A percentile compares a stretch with the other conserved stretches of the same genome.
Evolutionary conservation across 2,329 filamentous ascomycete genomes (phyloP).

Genomic region (Paramyrothecium roridum): DNA sequence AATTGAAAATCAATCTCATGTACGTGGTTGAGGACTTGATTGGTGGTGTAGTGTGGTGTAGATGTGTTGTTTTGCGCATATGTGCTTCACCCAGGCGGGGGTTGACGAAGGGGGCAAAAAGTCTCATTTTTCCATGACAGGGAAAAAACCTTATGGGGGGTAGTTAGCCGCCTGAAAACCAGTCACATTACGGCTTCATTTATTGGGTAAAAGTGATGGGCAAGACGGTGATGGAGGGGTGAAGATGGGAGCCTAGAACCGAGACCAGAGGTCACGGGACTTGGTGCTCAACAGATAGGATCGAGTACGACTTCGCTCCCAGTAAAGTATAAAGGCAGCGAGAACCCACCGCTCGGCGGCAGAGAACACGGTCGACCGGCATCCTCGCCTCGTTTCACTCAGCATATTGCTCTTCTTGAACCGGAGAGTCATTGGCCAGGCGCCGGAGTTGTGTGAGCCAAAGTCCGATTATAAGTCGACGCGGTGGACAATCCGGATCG

Average conservation of each 20-base stretch:
- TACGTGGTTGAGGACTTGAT: neutral
- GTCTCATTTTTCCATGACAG: neutral
- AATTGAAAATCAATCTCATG: neutral
- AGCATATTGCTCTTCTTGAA: neutral
- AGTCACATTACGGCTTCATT: neutral
- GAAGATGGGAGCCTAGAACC: conserved; percentile 1
- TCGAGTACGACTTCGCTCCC: neutral
- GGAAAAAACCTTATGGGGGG: neutral
- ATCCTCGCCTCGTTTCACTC: neutral
- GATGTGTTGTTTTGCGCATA: no score
- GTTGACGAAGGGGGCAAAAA: neutral
- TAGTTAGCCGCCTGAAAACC: neutral
- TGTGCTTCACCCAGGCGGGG: neutral
- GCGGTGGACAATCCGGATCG: neutral
- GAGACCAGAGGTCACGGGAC: neutral
- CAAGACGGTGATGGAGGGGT: neutral
- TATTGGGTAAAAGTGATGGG: neutral
- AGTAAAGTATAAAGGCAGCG: conserved; percentile 6
- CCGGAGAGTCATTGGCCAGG: neutral
- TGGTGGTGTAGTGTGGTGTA: no score
- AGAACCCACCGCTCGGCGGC: neutral
- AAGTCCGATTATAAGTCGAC: conserved; percentile 3
- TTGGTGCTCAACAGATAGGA: neutral
- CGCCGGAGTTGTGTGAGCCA: conserved; percentile 6
- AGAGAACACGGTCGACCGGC: neutral